Evolutionary conservation across 2,329 filamentous ascomycete species (phyloP), one percentile per base, ranked within the genome.

Genomic region (Colletotrichum coccodes): DNA sequence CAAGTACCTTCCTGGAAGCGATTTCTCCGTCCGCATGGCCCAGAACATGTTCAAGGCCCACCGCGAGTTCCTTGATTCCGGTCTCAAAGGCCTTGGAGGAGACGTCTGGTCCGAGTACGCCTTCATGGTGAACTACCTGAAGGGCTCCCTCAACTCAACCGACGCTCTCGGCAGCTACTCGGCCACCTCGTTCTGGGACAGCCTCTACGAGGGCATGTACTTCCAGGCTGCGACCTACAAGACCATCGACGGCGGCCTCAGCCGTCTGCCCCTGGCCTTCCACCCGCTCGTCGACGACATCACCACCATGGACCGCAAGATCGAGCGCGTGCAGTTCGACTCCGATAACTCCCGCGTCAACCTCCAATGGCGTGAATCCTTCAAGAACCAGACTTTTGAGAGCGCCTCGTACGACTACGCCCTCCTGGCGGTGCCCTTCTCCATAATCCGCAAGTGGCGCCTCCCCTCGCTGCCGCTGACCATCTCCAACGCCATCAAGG

Each of bases 61-160:
- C 73, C 75, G 75, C n/a, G 78, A 83, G 28, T 84, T 67, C 69
- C 57, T 71, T 66, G 74, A 76, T 23, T 76, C 73, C 30, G 82
- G 82, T 1, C 73, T 82, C 0, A 75, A 73, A 18, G 82, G 80
- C 8, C 72, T 81, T 6, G 87, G 86, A 2, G 84, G 89, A 21
- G 90, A 92, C 74, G 81, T 87, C 59, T 92, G 88, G 84, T 91
- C 89, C 14, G 90, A 92, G 72, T 88, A 88, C 26, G 87, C 83
- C 1, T 92, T 90, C 71, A 79, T 91, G 62, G 84, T 85, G 21
- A 89, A 91, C 74, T 84, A 86, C 36, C 81, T 92, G 11, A 84
- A 85, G 16, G 82, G 83, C 16, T 81, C 79, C 44, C 78, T 85
- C 12, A 88, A 90, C 72, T 84, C 85, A 71, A 88, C 86, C 1